phyloP scores from a whole-genome alignment of 805 yeast genomes.

The Wickerhamiella spandovensis region DNA sequence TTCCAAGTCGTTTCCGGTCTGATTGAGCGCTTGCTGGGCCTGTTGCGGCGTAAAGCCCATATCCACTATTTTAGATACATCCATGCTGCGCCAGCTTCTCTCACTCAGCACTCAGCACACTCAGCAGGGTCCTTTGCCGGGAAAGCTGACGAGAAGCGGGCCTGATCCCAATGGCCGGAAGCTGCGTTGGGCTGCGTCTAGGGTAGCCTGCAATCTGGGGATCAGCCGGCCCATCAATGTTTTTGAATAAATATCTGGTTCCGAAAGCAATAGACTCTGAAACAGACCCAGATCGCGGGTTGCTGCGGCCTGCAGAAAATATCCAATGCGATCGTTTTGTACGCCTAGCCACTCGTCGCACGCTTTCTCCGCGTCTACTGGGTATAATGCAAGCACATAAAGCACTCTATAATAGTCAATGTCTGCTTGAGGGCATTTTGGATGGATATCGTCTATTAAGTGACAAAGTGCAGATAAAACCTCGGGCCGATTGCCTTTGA shows the following conservation, averaged over 20 bases:
- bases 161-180: not conserved
- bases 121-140: not conserved
- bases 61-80: not conserved
- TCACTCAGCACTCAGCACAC: not conserved
- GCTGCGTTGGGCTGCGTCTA: not conserved
- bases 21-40: not conserved
- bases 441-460: not conserved
- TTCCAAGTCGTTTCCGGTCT: not conserved
- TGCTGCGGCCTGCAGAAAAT: not conserved
- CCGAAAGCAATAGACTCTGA: not conserved
- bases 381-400: not conserved
- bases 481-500: not conserved
- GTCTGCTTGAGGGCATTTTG: not conserved
- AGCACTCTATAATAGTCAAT: not conserved
- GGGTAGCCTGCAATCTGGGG: not conserved
- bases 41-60: constrained; percentile 1
- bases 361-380: not conserved
- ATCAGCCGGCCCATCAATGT: not conserved
- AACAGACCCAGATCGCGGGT: not conserved
- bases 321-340: not conserved
- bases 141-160: not conserved
- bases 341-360: not conserved
- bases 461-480: not conserved
- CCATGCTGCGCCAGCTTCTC: not conserved
- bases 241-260: not conserved